Evolutionary conservation across 2,329 filamentous ascomycete species (phyloP), one percentile per base, ranked within the genome.

Genomic region (Talaromyces verruculosus): DNA sequence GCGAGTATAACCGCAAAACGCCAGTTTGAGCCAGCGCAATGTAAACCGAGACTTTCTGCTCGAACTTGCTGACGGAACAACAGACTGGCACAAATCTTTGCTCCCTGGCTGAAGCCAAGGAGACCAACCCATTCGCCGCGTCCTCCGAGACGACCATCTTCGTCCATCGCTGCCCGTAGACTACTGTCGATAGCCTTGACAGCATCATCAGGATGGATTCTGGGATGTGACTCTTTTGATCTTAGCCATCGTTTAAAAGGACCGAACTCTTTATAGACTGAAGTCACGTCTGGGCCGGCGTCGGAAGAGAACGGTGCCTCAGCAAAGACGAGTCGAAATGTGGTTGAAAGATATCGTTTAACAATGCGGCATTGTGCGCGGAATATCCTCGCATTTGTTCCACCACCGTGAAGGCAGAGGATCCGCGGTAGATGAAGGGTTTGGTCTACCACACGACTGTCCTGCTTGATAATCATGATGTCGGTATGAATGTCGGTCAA

Each of bases 391-490:
- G 84, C 88, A 72, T 90, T 92, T 69, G 89, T 87, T 68, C 91
- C 91, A 71, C 90, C 90, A 74, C 91, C 91, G 76, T 93, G 91
- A n/a, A 93, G 86, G 78, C 90, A 93, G 70, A 93, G 88, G 70
- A 93, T 87, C 66, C 90, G 88, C 2, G 90, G 90, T 33, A 68
- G 61, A 35, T 68, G 57, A 1, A 67, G 51, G n/a, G 61, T 69
- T 5, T 49, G 39, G 35, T 62, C 65, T 33, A 22, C 28, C 10
- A 17, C 5, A 30, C 13, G 35, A 13, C 5, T 45, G 4, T 17
- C 11, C 2, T 60, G 39, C 15, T 47, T 25, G 25, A 60, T 35
- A n/a, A 60, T 30, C 58, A 60, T 60, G 15, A 19, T 47, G 15
- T 10, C 13, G 15, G 8, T 47, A 15, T 45, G 22, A 30, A 22